Percentiles rank a stretch among this genome's conserved stretches.
Evolutionary conservation across 257 asterid genomes (phyloP).

Genomic region (Ocimum tenuiflorum): DNA sequence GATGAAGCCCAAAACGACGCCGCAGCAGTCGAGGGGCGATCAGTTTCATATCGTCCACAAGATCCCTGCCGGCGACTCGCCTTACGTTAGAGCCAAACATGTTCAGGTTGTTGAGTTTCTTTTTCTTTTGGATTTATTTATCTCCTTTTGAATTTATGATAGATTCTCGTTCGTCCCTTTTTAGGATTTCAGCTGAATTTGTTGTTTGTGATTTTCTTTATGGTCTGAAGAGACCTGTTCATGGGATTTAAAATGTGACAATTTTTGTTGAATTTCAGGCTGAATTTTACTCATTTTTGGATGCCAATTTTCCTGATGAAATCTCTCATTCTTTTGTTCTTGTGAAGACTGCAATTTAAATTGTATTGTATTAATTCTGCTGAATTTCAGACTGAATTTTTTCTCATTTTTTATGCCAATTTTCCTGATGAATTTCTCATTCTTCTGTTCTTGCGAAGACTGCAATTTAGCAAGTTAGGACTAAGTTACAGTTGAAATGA

Average conservation of each 20-base stretch:
- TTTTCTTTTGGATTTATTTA: not conserved
- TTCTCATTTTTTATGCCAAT: too few species aligned
- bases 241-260: not conserved
- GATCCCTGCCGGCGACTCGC: conserved; percentile 83
- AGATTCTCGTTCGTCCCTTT: not conserved
- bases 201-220: not conserved
- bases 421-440: not conserved
- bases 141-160: too few species aligned
- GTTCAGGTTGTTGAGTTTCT: conserved; percentile 53
- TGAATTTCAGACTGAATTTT: too few species aligned
- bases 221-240: not conserved
- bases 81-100: conserved; percentile 78
- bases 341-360: too few species aligned
- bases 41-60: conserved; percentile 61
- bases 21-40: conserved; percentile 21
- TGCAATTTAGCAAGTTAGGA: not conserved
- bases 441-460: not conserved
- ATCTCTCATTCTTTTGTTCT: not conserved
- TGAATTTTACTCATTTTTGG: too few species aligned
- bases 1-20: conserved; percentile 36
- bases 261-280: not conserved
- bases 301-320: not conserved
- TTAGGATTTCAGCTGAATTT: not conserved
- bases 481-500: not conserved
- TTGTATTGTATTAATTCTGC: too few species aligned